Evolutionary conservation across 2,329 filamentous ascomycete species (phyloP), one percentile per base, ranked within the genome.

Genomic region (Arthrocladium fulminans): DNA sequence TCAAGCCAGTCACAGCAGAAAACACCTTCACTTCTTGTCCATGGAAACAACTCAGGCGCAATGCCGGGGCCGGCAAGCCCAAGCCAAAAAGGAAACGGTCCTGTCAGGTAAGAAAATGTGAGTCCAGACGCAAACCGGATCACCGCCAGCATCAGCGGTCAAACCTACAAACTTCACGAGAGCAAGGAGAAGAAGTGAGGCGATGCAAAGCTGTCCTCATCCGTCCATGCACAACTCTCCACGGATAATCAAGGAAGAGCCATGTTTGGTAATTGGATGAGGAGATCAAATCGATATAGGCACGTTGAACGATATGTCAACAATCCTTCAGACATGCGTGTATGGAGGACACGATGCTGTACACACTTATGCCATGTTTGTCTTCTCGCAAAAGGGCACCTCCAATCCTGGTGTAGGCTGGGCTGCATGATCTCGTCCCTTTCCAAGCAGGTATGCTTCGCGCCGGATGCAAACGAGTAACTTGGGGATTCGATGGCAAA

Each of bases 331-430:
- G 77, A 76, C 74, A 69, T 70, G 30, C 72, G 72, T 72, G 72
- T 76, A 80, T 77, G 66, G 72, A 72, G 65, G 39, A 71, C 65
- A 63, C 73, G 75, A 72, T 71, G 79, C 79, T 82, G 80, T 83
- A 83, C 80, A 83, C 80, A 83, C 79, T 76, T 75, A 82, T 82
- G 80, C 79, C 76, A 67, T 64, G 25, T 47, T 27, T 30, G 41
- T 34, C 19, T 52, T 53, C 19, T 22, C 9, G 23, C n/a, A n/a
- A n/a, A n/a, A n/a, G n/a, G n/a, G n/a, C 43, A 27, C 23, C 34
- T 20, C 24, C 12, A 38, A 48, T 45, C 23, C 10, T 23, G 27
- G 32, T 22, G 34, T 17, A 41, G 32, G 30, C 20, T 24, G 15
- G 22, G 4, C 32, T 38, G 27, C 50, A 48, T 20, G 15, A 25